A percentile compares a stretch with the other conserved stretches of the same genome.
These are phyloP conservation scores for Wickerhamomyces bisporus DNA, from an alignment of 805 yeast genomes.

Conservation along the genomic window DNA sequence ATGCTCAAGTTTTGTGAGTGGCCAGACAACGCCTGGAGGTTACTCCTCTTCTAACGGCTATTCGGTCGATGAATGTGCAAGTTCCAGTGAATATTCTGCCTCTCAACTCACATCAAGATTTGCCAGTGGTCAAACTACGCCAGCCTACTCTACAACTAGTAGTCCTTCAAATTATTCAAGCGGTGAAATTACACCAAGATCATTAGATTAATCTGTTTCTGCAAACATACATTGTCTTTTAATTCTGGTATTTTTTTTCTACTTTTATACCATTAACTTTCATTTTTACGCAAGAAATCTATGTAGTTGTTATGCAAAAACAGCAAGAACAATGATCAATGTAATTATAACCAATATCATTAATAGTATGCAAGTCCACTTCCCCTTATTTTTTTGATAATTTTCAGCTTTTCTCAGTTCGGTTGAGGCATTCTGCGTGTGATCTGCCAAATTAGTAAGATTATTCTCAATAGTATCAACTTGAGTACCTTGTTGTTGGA, in stretches of 20 bases:
- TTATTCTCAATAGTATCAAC: slow-evolving; percentile 82
- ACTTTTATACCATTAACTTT: too few species aligned
- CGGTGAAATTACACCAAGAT: neutral
- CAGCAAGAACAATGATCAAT: slow-evolving; percentile 52
- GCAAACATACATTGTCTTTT: neutral
- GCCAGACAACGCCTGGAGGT: neutral
- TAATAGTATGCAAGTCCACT: slow-evolving; percentile 68
- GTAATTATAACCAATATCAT: slow-evolving; percentile 53
- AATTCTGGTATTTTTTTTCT: too few species aligned
- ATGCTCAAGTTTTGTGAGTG: neutral
- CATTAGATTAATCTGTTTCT: too few species aligned
- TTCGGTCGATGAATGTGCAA: too few species aligned
- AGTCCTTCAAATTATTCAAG: neutral
- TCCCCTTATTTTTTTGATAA: slow-evolving; percentile 63
- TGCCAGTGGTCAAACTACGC: too few species aligned
- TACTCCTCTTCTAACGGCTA: too few species aligned
- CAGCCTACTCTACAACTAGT: too few species aligned
- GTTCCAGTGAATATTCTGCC: too few species aligned
- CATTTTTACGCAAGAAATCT: too few species aligned
- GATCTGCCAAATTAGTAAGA: slow-evolving; percentile 54
- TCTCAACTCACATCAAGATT: too few species aligned
- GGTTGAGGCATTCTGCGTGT: slow-evolving; percentile 63
- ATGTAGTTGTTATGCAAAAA: slow-evolving; percentile 18
- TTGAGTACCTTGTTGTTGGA: slow-evolving; percentile 79
- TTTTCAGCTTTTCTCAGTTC: slow-evolving; percentile 73